Evolutionary conservation across 2,329 filamentous ascomycete genomes (phyloP), one percentile per base, ranked within the genome.

Genomic region (Calonectria leucothoes): DNA sequence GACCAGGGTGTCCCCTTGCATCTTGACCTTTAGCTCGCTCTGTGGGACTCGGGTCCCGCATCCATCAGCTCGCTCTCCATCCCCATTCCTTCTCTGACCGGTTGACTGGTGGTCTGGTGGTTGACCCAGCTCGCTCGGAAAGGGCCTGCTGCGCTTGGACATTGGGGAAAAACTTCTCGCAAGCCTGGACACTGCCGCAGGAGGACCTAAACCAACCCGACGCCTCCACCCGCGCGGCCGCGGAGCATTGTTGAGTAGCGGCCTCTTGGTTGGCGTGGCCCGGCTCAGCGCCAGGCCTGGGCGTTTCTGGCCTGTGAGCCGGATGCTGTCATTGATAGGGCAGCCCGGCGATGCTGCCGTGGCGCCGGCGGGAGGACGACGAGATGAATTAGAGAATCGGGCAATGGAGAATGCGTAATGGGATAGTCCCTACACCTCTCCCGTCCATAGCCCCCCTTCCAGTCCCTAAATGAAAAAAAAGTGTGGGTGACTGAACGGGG

Each of bases 211-310:
- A 17, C 15, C 61, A 49, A 25, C n/a, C 20, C 51, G 29, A 52
- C 55, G 42, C 31, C 52, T 27, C 42, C 45, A 37, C 42, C 52
- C 29, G 14, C 23, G 29, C 29, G 37, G 33, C 48, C 37, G 27
- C 42, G 42, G 42, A 45, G 42, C 31, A 42, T 17, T 42, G 37
- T 48, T 31, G 23, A 23, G n/a, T 35, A n/a, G 14, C n/a, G 35
- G 17, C n/a, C 45, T 45, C 45, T 45, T 67, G 63, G 69, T 71
- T 71, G 69, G 69, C 37, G 63, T 52, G 20, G 35, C 37, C 33
- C 48, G 20, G 17, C n/a, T 45, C 27, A 20, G 17, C 20, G 55
- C 42, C 51, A 61, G 55, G 33, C 33, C 55, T 23, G 27, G 33
- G 29, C 61, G 45, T 37, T 33, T 45, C 15, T 23, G 67, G 31